Base-by-base conservation (phyloP, 2,329 filamentous ascomycete genomes). In the Fusarium annulatum region DNA sequence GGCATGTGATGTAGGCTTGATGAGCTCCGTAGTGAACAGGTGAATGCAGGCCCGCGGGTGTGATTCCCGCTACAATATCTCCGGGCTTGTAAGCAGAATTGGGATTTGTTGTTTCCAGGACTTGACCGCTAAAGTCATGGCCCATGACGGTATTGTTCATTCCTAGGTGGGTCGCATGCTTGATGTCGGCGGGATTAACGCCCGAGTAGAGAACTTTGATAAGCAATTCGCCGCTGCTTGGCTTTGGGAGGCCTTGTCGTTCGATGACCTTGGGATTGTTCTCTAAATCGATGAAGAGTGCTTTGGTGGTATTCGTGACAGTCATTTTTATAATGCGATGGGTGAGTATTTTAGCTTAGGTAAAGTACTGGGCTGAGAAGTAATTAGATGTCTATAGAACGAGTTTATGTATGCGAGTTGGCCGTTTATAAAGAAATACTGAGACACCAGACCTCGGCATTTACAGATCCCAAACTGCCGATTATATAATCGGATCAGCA, bases 391-490 rank as follows among this genome's bases (percentile, higher is more conserved):
- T 14, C 3, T 51, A 8, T 7, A 7, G 12, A 12, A 9, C 18
- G 5, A 18, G 7, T 30, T 7, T 9, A n/a, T 42, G 21, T 5
- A 7, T 12, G 12, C 8, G 39, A n/a, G 9, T 5, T 9, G 11
- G 21, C 2, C 7, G 9, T 16, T 48, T n/a, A n/a, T 48, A 30
- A 26, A n/a, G 28, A 7, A 2, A 4, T n/a, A 28, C 3, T 12
- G 4, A 33, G 15, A 11, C 16, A 33, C 15, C 3, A 12, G 21
- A 5, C 10, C 28, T 33, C 28, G 46, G 46, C 3, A 5, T 33
- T 33, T 18, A 2, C 0, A 2, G 3, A 14, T 14, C 5, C 12
- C 28, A 10, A 18, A 18, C 7, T 23, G 3, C 46, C 48, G 48
- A 51, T 51, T 51, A 51, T 23, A 18, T 49, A 51, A 51, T 23